phyloP scores from a whole-genome alignment of 352 stramenopile genomes.

The Globisporangium orthogonon region DNA sequence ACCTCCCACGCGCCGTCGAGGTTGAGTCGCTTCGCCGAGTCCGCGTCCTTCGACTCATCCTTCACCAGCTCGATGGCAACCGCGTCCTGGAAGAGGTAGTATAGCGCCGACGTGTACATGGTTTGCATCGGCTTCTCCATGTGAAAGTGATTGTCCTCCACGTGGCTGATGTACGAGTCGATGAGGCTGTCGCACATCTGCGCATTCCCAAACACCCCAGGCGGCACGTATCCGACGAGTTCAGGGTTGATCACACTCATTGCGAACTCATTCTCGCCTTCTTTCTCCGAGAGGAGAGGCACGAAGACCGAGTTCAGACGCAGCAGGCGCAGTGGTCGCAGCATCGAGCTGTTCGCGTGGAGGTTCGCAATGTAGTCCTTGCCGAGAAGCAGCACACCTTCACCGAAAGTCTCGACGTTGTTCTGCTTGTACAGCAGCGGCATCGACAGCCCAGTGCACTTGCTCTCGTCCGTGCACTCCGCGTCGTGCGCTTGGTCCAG shows the following conservation, averaged over 20 bases:
- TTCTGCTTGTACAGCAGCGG: constrained; percentile 13
- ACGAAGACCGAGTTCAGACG: constrained; percentile 9
- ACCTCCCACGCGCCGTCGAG: constrained; percentile 9
- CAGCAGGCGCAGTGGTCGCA: constrained; percentile 7
- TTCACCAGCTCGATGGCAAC: constrained; percentile 21
- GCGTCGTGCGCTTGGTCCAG: constrained; percentile 20
- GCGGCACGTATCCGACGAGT: constrained; percentile 1
- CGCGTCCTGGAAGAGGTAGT: constrained; percentile 46
- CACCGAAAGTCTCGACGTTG: not conserved
- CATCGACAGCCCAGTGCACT: constrained; percentile 31
- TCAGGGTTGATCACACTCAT: constrained; percentile 6
- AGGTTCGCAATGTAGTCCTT: constrained; percentile 20
- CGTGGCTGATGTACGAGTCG: constrained; percentile 17
- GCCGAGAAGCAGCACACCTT: constrained; percentile 22
- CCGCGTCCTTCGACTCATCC: constrained; percentile 14
- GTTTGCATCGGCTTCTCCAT: constrained; percentile 17
- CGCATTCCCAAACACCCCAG: constrained; percentile 4
- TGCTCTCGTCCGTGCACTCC: constrained; percentile 13
- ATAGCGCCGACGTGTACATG: constrained; percentile 33
- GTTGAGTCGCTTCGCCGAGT: constrained; percentile 9
- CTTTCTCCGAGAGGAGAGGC: constrained; percentile 1
- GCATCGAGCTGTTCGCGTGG: constrained; percentile 12
- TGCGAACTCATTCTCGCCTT: constrained; percentile 6
- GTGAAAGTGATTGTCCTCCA: constrained; percentile 18
- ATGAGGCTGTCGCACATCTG: constrained; percentile 26